phyloP scores from a whole-genome alignment of 1,284 basidiomycete species.

The Fomes fomentarius region DNA sequence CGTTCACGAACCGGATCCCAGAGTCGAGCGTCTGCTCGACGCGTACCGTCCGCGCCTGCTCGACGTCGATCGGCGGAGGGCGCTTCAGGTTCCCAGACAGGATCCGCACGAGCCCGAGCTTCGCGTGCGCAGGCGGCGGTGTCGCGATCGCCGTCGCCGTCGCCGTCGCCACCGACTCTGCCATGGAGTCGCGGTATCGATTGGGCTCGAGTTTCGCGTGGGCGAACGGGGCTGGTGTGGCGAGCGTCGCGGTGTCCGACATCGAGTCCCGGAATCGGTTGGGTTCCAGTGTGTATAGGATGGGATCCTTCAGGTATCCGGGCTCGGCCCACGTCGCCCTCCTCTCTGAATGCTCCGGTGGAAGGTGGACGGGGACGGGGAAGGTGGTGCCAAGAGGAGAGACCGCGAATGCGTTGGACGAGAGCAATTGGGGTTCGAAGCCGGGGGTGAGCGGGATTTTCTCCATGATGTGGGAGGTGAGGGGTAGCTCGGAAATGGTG shows the following conservation, averaged over 20 bases:
- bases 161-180: no score
- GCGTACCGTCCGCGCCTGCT: neutral
- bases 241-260: no score
- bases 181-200: no score
- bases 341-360: no score
- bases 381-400: neutral
- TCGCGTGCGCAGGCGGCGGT: neutral
- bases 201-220: neutral
- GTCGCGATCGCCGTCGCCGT: neutral
- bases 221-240: neutral
- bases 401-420: neutral
- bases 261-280: no score
- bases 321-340: no score
- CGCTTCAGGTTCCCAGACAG: neutral
- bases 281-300: no score
- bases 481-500: neutral
- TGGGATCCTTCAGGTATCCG: no score
- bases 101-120: neutral
- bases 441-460: neutral
- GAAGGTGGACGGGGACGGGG: no score
- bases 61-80: neutral
- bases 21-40: neutral
- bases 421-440: neutral
- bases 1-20: neutral
- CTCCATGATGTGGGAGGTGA: neutral